A percentile compares a stretch with the other conserved stretches of the same genome.
These are phyloP conservation scores for Stevia rebaudiana DNA, from an alignment of 140 eudicot species.

Conservation along the genomic window DNA sequence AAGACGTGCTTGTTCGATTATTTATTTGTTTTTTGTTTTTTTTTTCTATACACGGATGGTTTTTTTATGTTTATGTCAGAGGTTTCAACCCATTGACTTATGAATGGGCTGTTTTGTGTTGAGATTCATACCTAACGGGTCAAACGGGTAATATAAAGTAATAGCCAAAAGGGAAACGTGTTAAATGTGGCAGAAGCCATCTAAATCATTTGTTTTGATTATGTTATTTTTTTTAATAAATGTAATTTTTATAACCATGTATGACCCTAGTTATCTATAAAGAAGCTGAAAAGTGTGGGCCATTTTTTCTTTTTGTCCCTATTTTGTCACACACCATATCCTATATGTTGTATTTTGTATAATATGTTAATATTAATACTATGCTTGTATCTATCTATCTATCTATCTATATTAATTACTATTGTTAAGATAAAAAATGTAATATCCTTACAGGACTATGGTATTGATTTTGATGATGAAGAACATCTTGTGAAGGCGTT, in stretches of 20 bases:
- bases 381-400: no score
- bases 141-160: not conserved
- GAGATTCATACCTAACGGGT: no score
- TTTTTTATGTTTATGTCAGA: no score
- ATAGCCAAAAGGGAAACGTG: no score
- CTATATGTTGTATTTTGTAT: no score
- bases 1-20: no score
- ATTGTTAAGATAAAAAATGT: not conserved
- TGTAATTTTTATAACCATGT: not conserved
- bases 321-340: no score
- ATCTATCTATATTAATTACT: not conserved
- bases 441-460: constrained; percentile 70
- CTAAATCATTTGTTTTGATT: not conserved
- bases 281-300: not conserved
- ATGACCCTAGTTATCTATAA: not conserved
- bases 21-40: not conserved
- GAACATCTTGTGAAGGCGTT: constrained; percentile 83
- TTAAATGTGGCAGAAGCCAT: no score
- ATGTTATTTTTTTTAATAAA: not conserved
- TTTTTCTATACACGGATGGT: not conserved
- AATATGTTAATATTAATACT: not conserved
- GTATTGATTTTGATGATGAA: constrained; percentile 78
- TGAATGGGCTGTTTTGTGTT: no score
- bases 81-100: no score
- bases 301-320: no score